phyloP scores from a whole-genome alignment of 1,284 basidiomycete species.

The Hymenochaete sp. region DNA sequence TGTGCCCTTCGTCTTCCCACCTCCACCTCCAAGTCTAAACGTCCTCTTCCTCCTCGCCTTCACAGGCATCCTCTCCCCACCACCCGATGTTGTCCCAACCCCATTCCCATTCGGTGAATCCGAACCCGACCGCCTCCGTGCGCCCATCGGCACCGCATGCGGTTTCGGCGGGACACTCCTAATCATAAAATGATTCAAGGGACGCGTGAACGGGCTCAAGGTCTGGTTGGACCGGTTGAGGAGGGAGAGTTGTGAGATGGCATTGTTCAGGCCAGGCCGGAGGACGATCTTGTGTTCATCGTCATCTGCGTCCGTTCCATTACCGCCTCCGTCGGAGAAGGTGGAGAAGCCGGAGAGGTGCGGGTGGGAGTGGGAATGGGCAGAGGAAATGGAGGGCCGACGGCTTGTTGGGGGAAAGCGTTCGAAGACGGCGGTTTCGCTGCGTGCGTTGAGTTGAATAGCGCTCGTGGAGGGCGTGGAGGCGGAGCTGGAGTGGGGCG shows the following conservation, averaged over 20 bases:
- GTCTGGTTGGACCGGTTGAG: constrained; percentile 85
- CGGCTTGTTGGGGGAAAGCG: constrained; percentile 15
- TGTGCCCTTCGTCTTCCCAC: constrained; percentile 20
- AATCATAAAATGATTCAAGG: constrained; percentile 83
- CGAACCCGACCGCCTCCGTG: constrained; percentile 13
- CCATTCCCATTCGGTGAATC: too few species aligned
- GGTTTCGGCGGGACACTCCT: constrained; percentile 66
- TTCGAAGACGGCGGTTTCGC: constrained; percentile 20
- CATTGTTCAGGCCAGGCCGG: constrained; percentile 60
- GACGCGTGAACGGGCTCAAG: constrained; percentile 82
- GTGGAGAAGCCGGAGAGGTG: constrained; percentile 24
- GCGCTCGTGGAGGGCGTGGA: constrained; percentile 26
- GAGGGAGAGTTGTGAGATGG: constrained; percentile 75
- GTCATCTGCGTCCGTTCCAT: constrained; percentile 15
- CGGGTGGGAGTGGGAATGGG: constrained; percentile 26
- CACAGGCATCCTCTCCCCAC: constrained; percentile 40
- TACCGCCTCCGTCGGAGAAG: constrained; percentile 22
- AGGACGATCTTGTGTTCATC: constrained; percentile 56
- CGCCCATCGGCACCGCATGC: constrained; percentile 20
- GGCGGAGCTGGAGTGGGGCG: constrained; percentile 20
- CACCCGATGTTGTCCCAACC: constrained; percentile 1
- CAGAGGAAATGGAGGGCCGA: constrained; percentile 30
- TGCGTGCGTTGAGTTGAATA: constrained; percentile 22
- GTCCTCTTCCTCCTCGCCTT: constrained; percentile 75
- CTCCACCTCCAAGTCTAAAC: constrained; percentile 53